Evolutionary conservation across 2,329 filamentous ascomycete genomes (phyloP).

Genomic region (Aspergillus sp.): DNA sequence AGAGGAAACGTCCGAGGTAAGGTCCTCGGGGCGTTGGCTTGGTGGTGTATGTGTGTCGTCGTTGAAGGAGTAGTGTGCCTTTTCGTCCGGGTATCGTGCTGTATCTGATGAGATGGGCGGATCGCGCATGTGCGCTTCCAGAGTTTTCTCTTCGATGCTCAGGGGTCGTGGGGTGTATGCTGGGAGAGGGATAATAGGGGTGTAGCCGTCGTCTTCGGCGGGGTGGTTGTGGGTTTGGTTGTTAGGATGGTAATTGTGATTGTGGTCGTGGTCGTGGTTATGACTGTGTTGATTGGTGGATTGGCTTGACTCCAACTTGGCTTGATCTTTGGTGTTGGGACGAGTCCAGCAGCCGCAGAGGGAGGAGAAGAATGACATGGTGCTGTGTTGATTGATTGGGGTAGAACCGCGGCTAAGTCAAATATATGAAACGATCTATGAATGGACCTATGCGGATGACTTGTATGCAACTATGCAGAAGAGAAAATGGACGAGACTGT

Average conservation of each 20-base stretch:
- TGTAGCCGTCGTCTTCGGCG: slow-evolving; percentile 27
- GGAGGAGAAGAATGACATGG: neutral
- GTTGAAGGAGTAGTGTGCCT: slow-evolving; percentile 26
- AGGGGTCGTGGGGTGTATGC: slow-evolving; percentile 40
- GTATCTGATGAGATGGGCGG: slow-evolving; percentile 24
- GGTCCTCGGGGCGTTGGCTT: slow-evolving; percentile 21
- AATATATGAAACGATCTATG: too few species aligned
- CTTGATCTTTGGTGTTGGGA: neutral
- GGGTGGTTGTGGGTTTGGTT: neutral
- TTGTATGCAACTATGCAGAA: too few species aligned
- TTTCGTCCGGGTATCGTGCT: slow-evolving; percentile 26
- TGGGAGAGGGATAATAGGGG: slow-evolving; percentile 34
- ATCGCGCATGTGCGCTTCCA: slow-evolving; percentile 33
- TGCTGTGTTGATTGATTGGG: neutral
- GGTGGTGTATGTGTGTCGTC: neutral
- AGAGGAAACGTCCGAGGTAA: slow-evolving; percentile 38
- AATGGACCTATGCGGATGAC: too few species aligned
- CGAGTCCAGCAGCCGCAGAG: neutral
- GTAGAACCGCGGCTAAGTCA: too few species aligned
- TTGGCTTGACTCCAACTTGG: neutral
- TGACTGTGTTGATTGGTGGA: neutral
- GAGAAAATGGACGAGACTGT: too few species aligned
- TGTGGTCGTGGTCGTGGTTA: slow-evolving; percentile 3
- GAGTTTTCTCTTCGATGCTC: slow-evolving; percentile 39
- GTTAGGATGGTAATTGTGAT: neutral